These are phyloP conservation scores for Phytophthora constricta DNA, from an alignment of 352 stramenopile species.

Conservation along the genomic window DNA sequence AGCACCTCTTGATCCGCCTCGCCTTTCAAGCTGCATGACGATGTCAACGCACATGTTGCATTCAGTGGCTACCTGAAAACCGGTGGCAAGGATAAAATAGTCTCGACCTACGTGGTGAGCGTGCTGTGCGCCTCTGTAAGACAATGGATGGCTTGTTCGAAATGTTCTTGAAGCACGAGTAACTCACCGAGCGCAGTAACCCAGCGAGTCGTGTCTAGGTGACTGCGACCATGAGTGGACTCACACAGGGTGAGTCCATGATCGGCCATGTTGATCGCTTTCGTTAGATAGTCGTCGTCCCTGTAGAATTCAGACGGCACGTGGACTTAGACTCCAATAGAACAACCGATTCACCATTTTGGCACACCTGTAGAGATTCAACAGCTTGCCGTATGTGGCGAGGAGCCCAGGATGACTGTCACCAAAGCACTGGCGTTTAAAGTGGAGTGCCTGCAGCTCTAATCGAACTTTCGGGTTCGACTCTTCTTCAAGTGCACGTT, in stretches of 20 bases:
- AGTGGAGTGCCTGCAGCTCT: slow-evolving; percentile 61
- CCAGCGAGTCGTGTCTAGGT: slow-evolving; percentile 53
- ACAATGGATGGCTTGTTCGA: slow-evolving; percentile 46
- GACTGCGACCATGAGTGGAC: slow-evolving; percentile 32
- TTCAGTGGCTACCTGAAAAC: too few relatives aligned
- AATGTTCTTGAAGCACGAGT: slow-evolving; percentile 30
- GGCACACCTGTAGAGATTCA: slow-evolving; percentile 50
- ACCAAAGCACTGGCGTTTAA: slow-evolving; percentile 53
- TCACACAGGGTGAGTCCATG: slow-evolving; percentile 53
- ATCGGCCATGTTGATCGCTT: slow-evolving; percentile 48
- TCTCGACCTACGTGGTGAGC: slow-evolving; percentile 31
- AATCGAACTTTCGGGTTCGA: slow-evolving; percentile 37
- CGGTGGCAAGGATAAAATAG: neutral
- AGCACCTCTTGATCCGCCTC: slow-evolving; percentile 41
- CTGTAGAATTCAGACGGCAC: too few relatives aligned
- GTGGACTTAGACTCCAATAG: too few relatives aligned
- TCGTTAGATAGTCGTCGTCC: slow-evolving; percentile 25
- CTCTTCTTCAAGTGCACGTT: slow-evolving; percentile 37
- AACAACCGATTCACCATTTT: too few relatives aligned
- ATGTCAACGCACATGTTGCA: too few relatives aligned
- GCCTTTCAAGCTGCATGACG: slow-evolving; percentile 41
- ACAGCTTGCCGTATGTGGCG: slow-evolving; percentile 44
- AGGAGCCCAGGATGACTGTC: slow-evolving; percentile 42
- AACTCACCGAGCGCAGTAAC: slow-evolving; percentile 54
- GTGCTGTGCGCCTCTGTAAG: slow-evolving; percentile 41